Evolutionary conservation across 2,329 filamentous ascomycete genomes (phyloP).

Genomic region (Chalaropsis ovoidea): DNA sequence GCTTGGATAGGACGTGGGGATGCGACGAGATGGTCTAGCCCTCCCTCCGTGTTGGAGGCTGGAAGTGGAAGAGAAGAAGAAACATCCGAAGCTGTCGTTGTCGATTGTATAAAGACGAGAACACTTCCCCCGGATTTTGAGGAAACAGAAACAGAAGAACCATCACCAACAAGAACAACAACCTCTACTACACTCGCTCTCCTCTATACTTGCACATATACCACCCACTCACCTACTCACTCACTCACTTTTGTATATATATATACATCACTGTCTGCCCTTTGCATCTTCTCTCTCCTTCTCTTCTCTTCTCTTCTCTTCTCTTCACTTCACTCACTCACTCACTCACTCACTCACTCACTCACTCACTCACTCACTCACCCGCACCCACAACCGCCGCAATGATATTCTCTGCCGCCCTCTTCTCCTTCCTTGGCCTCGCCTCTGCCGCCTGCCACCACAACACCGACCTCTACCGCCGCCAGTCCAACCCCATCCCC

Average conservation of each 20-base stretch:
- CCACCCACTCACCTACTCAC: no score
- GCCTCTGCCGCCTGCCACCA: constrained; percentile 30
- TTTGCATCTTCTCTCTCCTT: constrained; percentile 11
- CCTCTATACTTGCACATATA: no score
- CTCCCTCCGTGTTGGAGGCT: not conserved
- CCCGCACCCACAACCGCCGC: not conserved
- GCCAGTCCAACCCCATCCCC: constrained; percentile 36
- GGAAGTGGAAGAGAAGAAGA: not conserved
- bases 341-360: not conserved
- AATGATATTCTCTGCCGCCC: constrained; percentile 11
- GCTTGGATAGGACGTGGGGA: not conserved
- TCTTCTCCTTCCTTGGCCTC: constrained; percentile 25
- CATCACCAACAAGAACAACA: constrained; percentile 1
- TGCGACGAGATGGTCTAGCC: not conserved
- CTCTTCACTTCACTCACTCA: constrained; percentile 20
- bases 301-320: not conserved
- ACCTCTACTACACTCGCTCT: not conserved
- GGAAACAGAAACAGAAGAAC: not conserved
- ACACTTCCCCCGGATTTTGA: not conserved
- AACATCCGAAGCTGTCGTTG: not conserved
- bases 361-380: not conserved
- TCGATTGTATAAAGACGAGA: constrained; percentile 3
- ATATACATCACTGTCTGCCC: not conserved
- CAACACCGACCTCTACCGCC: constrained; percentile 32
- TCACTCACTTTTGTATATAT: no score